Base-by-base conservation (phyloP, 805 yeast genomes). In the Candida orba region DNA sequence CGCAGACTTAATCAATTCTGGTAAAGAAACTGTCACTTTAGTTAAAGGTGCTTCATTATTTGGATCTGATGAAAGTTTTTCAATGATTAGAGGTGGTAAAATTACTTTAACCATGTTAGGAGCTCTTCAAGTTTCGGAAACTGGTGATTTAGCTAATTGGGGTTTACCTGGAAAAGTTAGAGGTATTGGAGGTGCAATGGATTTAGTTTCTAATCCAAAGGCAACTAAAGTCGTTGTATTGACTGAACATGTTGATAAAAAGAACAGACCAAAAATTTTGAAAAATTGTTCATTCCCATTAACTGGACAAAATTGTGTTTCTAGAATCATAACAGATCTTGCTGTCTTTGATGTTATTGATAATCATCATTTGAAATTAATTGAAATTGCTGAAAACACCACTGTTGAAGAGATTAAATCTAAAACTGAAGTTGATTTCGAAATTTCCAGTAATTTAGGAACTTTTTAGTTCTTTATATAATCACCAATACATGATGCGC, bases 131-230 rank as follows among this genome's bases (percentile, higher is more conserved):
- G 77, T 73, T 6, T 67, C 75, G 2, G 62, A 63, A 36, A 57
- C 47, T 38, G 78, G 78, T 33, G 78, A 73, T 45, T 63, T 73
- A 33, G 78, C 78, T 34, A 73, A 73, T 54, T 73, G 78, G 76
- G 75, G 72, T 23, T 60, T 73, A 4, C 77, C 78, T 1, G 76
- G 77, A 8, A 60, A 66, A 45, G 67, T 73, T 36, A 71, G 69
- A 53, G 78, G 78, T 17, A 73, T 72, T 72, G 78, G 78, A 23
- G 77, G 78, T 15, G 77, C 77, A 22, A 73, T 73, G 77, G 77
- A 72, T 51, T 63, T 73, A 22, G 76, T 71, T 6, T 66, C 74
- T 7, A 70, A 71, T 49, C 75, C 76, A 14, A 56, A 57, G 24
- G 55, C 63, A 31, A 73, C 77, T 6, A 58, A 61, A 41, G 76